These are phyloP conservation scores for Heliamphora exappendiculata DNA, from an alignment of 148 eudicot genomes.

Conservation along the genomic window DNA sequence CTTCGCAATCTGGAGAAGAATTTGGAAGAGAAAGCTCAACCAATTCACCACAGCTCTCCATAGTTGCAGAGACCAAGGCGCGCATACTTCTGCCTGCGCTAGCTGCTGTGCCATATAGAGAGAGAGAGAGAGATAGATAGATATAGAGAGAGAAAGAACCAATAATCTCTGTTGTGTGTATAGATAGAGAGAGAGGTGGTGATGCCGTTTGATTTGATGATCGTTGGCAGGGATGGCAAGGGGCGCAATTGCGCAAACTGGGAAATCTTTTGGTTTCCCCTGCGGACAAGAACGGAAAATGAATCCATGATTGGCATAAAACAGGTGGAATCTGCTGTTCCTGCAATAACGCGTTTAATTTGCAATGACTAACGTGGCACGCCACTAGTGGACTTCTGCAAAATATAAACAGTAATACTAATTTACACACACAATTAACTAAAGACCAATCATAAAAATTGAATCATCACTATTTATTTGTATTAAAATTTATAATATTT, in stretches of 20 bases:
- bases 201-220: neutral
- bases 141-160: neutral
- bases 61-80: slow-evolving; percentile 38
- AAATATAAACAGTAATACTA: too few species aligned
- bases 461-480: too few species aligned
- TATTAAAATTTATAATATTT: too few species aligned
- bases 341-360: neutral
- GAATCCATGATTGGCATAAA: neutral
- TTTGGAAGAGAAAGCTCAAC: slow-evolving; percentile 44
- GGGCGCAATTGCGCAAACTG: too few species aligned
- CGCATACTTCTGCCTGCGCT: slow-evolving; percentile 42
- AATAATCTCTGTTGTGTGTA: neutral
- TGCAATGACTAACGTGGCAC: neutral
- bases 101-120: slow-evolving; percentile 9
- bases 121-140: neutral
- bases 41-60: slow-evolving; percentile 48
- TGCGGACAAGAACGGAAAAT: neutral
- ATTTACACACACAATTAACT: too few species aligned
- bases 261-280: neutral
- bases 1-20: slow-evolving; percentile 39
- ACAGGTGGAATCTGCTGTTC: neutral
- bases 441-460: too few species aligned
- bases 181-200: neutral
- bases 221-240: neutral
- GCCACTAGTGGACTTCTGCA: neutral